These are phyloP conservation scores for Umbilicaria muhlenbergii DNA, from an alignment of 495 filamentous ascomycete genomes.

Conservation along the genomic window DNA sequence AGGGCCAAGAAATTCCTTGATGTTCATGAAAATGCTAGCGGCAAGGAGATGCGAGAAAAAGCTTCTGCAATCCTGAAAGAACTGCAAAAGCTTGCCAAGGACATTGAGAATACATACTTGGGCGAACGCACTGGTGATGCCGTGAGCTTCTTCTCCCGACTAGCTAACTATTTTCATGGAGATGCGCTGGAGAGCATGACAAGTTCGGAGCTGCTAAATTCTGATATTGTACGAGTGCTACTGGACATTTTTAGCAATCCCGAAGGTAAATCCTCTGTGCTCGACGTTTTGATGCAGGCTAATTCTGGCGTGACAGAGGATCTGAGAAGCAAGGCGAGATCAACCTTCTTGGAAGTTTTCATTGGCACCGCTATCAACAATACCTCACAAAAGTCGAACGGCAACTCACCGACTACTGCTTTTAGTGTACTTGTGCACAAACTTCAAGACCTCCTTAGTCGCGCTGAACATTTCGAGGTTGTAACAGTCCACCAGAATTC, in stretches of 20 bases:
- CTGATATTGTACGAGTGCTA: conserved; percentile 71
- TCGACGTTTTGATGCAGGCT: not conserved
- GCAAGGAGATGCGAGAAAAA: conserved; percentile 56
- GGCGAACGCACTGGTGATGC: conserved; percentile 36
- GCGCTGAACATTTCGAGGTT: conserved; percentile 96
- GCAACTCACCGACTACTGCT: conserved; percentile 55
- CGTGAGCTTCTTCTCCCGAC: conserved; percentile 48
- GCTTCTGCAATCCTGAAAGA: conserved; percentile 58
- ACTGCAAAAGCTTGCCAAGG: conserved; percentile 51
- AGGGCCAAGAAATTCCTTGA: conserved; percentile 72
- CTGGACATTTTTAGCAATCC: conserved; percentile 65
- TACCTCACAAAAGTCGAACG: conserved; percentile 37
- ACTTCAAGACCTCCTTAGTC: conserved; percentile 85
- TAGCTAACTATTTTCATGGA: conserved; percentile 80
- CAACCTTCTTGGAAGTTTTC: conserved; percentile 86
- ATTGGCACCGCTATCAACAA: conserved; percentile 50
- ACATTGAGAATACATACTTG: conserved; percentile 56
- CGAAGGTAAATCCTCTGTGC: conserved; percentile 18
- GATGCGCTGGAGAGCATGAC: conserved; percentile 85
- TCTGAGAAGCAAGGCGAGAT: conserved; percentile 39
- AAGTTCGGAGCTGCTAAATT: conserved; percentile 87
- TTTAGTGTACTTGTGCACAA: conserved; percentile 90
- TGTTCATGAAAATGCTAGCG: conserved; percentile 60
- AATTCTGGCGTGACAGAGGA: conserved; percentile 2
- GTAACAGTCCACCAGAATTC: conserved; percentile 87